Evolutionary conservation across 1,284 basidiomycete species (phyloP), one percentile per base, ranked within the genome.

Genomic region (Ceratobasidium sp.): DNA sequence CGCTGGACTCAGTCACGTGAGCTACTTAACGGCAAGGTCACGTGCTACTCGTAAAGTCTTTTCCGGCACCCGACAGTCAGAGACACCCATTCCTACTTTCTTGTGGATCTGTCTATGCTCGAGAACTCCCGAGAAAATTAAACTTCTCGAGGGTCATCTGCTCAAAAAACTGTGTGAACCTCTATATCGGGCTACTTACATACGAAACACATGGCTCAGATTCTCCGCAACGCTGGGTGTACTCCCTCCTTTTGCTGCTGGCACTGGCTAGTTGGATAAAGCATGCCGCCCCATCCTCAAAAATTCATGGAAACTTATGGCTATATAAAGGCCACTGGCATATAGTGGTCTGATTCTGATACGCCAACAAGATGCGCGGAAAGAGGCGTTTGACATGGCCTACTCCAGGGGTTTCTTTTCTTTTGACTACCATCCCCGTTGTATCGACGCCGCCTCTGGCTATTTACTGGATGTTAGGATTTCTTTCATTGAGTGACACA

Each of bases 391-490:
- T 33, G 33, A n/a, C 33, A 59, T 23, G 52, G 38, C 48, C 56
- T 38, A 38, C 61, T 20, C 73, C 73, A 42, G 73, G 73, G 38
- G 54, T 75, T 13, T 62, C 48, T 4, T 62, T 65, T 20, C 33
- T 75, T 26, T 28, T 75, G 15, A 20, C 48, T 10, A 3, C n/a
- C 15, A 28, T 66, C 40, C 73, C 61, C 5, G 62, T n/a, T 12
- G 7, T 56, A 20, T 40, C 44, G 20, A 12, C 23, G 17, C 73
- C 62, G 10, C 73, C 73, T 38, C 26, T 44, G 10, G 20, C 20
- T 15, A 38, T 66, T 48, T 75, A 75, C 50, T 28, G 17, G 28
- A n/a, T 20, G 3, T 12, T 75, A 44, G 26, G 44, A 17, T 44
- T 54, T 57, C 26, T 65, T 13, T 50, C 71, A 17, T 23, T 15